These are phyloP conservation scores for Solanum ahanhuiri DNA, from an alignment of 257 asterid genomes.

Conservation along the genomic window DNA sequence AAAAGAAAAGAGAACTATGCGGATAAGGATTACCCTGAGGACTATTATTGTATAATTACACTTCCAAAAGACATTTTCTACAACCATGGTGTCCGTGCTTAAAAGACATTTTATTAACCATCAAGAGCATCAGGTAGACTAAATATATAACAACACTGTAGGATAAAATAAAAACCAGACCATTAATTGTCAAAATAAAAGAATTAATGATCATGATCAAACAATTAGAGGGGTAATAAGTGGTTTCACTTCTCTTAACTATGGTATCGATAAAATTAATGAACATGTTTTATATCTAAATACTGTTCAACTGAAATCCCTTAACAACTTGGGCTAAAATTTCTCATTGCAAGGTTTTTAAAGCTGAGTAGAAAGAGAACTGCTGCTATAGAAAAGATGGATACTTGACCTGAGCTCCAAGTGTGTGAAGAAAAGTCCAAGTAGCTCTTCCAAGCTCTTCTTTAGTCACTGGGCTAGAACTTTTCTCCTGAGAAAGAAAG, in stretches of 20 bases:
- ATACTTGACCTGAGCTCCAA: slow-evolving; percentile 76
- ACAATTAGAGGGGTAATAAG: background rate
- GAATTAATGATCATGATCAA: background rate
- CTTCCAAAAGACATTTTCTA: background rate
- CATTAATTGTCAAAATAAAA: background rate
- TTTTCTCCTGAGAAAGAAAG: slow-evolving; percentile 28
- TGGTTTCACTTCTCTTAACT: background rate
- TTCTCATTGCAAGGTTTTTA: background rate
- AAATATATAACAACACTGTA: background rate
- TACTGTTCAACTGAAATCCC: background rate
- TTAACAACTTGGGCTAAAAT: background rate
- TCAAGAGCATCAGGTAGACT: background rate
- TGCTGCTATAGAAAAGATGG: background rate
- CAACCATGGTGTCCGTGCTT: background rate
- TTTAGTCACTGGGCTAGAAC: slow-evolving; percentile 54
- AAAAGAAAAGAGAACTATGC: background rate
- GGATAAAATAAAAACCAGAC: background rate
- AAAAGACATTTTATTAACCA: background rate
- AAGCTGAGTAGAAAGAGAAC: background rate
- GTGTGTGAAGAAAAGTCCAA: slow-evolving; percentile 95
- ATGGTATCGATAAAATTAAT: background rate
- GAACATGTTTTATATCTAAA: background rate
- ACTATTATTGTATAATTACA: background rate
- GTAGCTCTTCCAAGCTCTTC: slow-evolving; percentile 96
- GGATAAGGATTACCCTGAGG: background rate